Percentiles rank a stretch among this genome's conserved stretches.
These are phyloP conservation scores for Cylindrodendrum hubeiense DNA, from an alignment of 2,329 filamentous ascomycete species.

Conservation along the genomic window DNA sequence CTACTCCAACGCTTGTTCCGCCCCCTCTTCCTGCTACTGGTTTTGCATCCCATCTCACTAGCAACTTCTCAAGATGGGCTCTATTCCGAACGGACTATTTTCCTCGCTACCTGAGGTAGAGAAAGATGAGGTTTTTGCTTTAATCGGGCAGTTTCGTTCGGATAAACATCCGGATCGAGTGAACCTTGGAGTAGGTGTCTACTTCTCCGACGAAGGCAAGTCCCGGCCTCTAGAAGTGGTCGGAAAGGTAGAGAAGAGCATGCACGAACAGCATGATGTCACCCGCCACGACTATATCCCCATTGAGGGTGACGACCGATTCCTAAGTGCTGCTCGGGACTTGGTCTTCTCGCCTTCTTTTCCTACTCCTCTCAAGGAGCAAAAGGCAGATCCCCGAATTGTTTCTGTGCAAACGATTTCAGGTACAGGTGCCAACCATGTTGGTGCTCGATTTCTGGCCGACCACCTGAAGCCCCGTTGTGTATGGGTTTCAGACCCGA, in stretches of 20 bases:
- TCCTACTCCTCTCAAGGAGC: neutral
- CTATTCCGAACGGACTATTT: slow-evolving; percentile 11
- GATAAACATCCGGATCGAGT: slow-evolving; percentile 36
- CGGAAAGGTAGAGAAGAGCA: slow-evolving; percentile 30
- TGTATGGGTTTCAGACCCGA: slow-evolving; percentile 94
- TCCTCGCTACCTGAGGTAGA: slow-evolving; percentile 20
- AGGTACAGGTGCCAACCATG: slow-evolving; percentile 93
- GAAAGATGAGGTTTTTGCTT: slow-evolving; percentile 26
- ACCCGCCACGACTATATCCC: slow-evolving; percentile 40
- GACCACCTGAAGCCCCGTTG: slow-evolving; percentile 84
- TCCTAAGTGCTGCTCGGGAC: slow-evolving; percentile 30
- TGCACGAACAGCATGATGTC: slow-evolving; percentile 28
- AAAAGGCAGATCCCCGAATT: slow-evolving; percentile 23
- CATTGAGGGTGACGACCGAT: slow-evolving; percentile 36
- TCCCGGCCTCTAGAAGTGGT: slow-evolving; percentile 39
- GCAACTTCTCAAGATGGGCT: slow-evolving; percentile 9
- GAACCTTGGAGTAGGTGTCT: slow-evolving; percentile 39
- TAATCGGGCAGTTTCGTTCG: slow-evolving; percentile 23
- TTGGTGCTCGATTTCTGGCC: slow-evolving; percentile 91
- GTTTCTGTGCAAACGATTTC: slow-evolving; percentile 91
- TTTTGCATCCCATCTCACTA: neutral
- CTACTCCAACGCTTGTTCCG: neutral
- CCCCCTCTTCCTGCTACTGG: neutral
- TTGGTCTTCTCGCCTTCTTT: slow-evolving; percentile 28
- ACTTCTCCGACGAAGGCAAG: slow-evolving; percentile 40